A percentile compares a stretch with the other conserved stretches of the same genome.
phyloP scores from a whole-genome alignment of 1,139 yeast genomes.

The Schwanniomyces etchellsii region DNA sequence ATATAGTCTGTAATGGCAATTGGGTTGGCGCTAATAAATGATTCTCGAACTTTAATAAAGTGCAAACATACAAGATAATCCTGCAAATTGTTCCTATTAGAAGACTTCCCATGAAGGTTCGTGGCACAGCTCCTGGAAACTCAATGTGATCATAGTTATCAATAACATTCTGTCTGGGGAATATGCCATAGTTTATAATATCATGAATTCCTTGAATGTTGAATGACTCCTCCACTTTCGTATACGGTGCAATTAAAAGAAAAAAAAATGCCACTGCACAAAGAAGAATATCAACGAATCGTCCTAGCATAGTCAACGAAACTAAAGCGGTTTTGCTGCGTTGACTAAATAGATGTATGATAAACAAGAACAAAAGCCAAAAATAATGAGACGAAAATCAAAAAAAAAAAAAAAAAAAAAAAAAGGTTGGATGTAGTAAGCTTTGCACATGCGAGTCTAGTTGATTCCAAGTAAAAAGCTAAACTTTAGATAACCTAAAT shows the following conservation, averaged over 20 bases:
- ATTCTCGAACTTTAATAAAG: slow-evolving; percentile 17
- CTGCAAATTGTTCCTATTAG: slow-evolving; percentile 37
- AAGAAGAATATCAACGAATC: slow-evolving; percentile 19
- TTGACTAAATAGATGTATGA: too few species aligned
- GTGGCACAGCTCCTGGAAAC: slow-evolving; percentile 88
- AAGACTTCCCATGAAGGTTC: slow-evolving; percentile 78
- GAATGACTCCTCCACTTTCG: slow-evolving; percentile 94
- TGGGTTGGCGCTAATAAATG: slow-evolving; percentile 23
- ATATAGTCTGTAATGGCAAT: slow-evolving; percentile 40
- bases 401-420: too few species aligned
- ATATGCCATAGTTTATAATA: slow-evolving; percentile 57
- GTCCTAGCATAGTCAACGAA: slow-evolving; percentile 14
- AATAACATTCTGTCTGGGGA: slow-evolving; percentile 26
- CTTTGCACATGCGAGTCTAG: too few species aligned
- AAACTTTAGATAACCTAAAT: too few species aligned
- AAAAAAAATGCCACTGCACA: slow-evolving; percentile 36
- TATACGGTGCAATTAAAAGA: slow-evolving; percentile 61
- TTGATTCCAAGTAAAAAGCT: too few species aligned
- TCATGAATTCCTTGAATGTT: slow-evolving; percentile 89
- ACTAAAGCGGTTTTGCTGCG: too few species aligned
- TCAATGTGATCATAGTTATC: slow-evolving; percentile 61
- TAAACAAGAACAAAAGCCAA: too few species aligned
- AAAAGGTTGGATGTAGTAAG: too few species aligned
- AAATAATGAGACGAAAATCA: too few species aligned
- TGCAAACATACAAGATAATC: slow-evolving; percentile 21